Evolutionary conservation across 192 early-diverging fungal species (phyloP).

Genomic region (Entrophospora sp.): DNA sequence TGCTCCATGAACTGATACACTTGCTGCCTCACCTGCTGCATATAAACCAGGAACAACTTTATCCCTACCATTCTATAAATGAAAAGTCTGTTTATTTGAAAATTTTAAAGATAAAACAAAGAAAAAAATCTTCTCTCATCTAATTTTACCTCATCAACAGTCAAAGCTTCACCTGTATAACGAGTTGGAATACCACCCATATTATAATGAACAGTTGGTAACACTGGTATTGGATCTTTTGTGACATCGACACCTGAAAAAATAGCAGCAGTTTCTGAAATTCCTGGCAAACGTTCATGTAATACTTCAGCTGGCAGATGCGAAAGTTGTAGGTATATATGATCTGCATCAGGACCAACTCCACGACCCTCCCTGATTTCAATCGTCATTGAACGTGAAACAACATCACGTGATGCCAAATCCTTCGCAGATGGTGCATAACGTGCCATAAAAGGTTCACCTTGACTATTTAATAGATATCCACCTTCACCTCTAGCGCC

Average conservation of each 20-base stretch:
- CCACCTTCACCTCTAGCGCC: conserved; percentile 93
- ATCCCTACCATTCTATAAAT: conserved; percentile 66
- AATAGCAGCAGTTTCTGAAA: conserved; percentile 97
- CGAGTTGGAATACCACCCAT: conserved; percentile 98
- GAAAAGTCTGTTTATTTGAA: neutral
- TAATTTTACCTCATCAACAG: conserved; percentile 38
- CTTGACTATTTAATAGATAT: conserved; percentile 88
- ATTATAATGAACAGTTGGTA: conserved; percentile 99
- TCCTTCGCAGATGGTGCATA: conserved; percentile 99
- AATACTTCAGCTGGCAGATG: conserved; percentile 90
- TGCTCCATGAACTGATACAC: conserved; percentile 97
- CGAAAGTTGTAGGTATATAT: conserved; percentile 92
- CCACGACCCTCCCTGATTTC: conserved; percentile 97
- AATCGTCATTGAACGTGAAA: conserved; percentile 97
- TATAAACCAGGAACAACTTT: conserved; percentile 93
- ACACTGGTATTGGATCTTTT: conserved; percentile 98
- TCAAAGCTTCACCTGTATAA: conserved; percentile 95
- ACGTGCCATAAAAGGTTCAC: conserved; percentile 99
- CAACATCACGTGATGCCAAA: conserved; percentile 96
- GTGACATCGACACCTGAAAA: conserved; percentile 98
- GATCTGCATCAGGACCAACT: conserved; percentile 91
- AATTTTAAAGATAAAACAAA: neutral
- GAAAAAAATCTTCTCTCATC: too few species aligned
- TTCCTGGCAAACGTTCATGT: conserved; percentile 90
- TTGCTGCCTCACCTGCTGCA: conserved; percentile 96